These are phyloP conservation scores for Plasmodium gaboni DNA, from an alignment of 169 alveolate genomes.

Conservation along the genomic window DNA sequence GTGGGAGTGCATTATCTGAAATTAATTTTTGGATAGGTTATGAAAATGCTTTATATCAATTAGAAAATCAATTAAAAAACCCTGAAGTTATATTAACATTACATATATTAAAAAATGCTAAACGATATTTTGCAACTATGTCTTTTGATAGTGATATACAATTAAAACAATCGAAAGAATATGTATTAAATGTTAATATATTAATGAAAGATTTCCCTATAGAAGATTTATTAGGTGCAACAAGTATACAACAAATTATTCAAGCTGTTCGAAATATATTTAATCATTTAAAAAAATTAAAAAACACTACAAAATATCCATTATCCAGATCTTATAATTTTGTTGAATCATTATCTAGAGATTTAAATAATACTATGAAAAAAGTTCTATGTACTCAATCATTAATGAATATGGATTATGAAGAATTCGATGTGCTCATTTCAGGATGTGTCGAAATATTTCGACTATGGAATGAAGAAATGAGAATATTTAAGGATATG, in stretches of 20 bases:
- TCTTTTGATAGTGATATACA: constrained; percentile 96
- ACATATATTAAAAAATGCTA: constrained; percentile 91
- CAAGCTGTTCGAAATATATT: constrained; percentile 93
- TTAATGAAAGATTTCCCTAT: constrained; percentile 97
- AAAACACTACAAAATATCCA: constrained; percentile 92
- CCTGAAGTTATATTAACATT: constrained; percentile 94
- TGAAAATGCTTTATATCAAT: constrained; percentile 89
- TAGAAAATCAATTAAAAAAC: constrained; percentile 88
- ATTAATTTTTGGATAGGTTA: constrained; percentile 91
- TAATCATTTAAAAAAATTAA: constrained; percentile 92
- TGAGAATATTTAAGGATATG: constrained; percentile 91
- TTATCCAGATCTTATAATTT: constrained; percentile 91
- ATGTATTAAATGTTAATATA: constrained; percentile 91
- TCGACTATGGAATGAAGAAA: constrained; percentile 94
- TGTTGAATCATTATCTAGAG: constrained; percentile 94
- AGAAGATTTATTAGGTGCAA: constrained; percentile 93
- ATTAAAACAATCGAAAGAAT: constrained; percentile 91
- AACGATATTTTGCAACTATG: constrained; percentile 92
- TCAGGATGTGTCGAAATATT: constrained; percentile 91
- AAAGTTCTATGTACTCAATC: constrained; percentile 76
- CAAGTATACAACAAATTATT: constrained; percentile 89
- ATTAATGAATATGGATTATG: constrained; percentile 90
- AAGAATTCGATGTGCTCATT: constrained; percentile 88
- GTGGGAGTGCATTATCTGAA: constrained; percentile 87
- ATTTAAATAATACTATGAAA: constrained; percentile 80